Conservation (phyloP, 2,329 filamentous ascomycete genomes). For the Endoconidiophora laricicola region DNA sequence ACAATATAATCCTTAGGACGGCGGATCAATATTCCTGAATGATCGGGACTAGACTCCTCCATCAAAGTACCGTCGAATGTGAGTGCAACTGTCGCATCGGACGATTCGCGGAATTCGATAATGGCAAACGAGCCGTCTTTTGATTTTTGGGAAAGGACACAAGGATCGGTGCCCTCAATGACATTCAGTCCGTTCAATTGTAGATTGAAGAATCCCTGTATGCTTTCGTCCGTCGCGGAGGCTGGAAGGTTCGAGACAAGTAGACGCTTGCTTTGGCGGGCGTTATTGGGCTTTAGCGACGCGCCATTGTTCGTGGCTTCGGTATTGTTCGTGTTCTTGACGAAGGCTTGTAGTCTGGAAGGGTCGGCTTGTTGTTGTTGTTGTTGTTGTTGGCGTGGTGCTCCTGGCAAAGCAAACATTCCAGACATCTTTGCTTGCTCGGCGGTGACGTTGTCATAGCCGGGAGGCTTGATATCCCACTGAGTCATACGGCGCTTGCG, state of each 20-base stretch:
- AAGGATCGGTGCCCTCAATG: conserved; percentile 68
- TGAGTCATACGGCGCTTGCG: conserved; percentile 88
- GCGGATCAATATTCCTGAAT: conserved; percentile 56
- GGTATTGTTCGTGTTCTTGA: conserved; percentile 36
- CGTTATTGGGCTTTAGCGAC: conserved; percentile 82
- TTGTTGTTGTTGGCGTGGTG: conserved; percentile 78
- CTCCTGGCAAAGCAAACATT: conserved; percentile 96
- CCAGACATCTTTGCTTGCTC: conserved; percentile 97
- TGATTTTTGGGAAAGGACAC: conserved; percentile 66
- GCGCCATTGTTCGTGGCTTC: conserved; percentile 52
- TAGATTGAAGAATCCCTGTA: conserved; percentile 83
- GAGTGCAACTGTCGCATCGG: conserved; percentile 79
- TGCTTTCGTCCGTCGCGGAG: conserved; percentile 53
- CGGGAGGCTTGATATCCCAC: conserved; percentile 98
- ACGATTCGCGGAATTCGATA: conserved; percentile 73
- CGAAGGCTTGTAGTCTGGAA: conserved; percentile 82
- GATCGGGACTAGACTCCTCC: conserved; percentile 41
- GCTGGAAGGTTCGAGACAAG: conserved; percentile 70
- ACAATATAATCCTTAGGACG: conserved; percentile 96
- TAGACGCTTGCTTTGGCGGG: conserved; percentile 83
- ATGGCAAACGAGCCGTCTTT: conserved; percentile 68
- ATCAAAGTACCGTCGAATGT: conserved; percentile 82
- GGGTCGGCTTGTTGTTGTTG: conserved; percentile 80
- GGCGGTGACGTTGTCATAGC: conserved; percentile 94
- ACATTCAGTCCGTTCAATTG: conserved; percentile 96